Evolutionary conservation across 179 eudicot species (phyloP).

Genomic region (Spergularia azorica): DNA sequence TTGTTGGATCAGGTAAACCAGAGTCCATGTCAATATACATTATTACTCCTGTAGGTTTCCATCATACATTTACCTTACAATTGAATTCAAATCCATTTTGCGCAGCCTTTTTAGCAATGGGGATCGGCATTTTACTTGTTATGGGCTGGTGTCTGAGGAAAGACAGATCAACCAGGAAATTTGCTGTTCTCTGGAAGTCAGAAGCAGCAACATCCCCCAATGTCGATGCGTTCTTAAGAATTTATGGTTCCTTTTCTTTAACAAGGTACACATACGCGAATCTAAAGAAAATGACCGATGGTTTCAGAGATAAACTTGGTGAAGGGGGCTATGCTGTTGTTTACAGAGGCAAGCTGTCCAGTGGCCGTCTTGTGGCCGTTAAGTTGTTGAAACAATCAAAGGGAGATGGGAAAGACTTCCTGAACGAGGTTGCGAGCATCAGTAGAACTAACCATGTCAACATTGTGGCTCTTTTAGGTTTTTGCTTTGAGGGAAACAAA

Average conservation of each 20-base stretch:
- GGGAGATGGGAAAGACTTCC: constrained; percentile 26
- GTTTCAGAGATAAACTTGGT: constrained; percentile 24
- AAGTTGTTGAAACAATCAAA: constrained; percentile 30
- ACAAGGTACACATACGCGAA: constrained; percentile 21
- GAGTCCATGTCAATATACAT: too few relatives aligned
- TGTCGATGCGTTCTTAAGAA: constrained; percentile 18
- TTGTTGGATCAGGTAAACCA: constrained; percentile 4
- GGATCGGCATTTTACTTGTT: neutral
- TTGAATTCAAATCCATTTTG: neutral
- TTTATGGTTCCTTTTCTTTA: constrained; percentile 21
- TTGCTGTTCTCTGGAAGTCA: neutral
- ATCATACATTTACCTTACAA: neutral
- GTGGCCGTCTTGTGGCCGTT: constrained; percentile 31
- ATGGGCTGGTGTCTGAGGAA: neutral
- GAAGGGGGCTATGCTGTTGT: constrained; percentile 23
- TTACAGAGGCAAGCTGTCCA: constrained; percentile 24
- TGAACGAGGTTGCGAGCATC: constrained; percentile 26
- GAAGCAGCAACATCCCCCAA: neutral
- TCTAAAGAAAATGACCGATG: constrained; percentile 28
- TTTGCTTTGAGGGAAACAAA: constrained; percentile 29
- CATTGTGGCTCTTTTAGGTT: constrained; percentile 31
- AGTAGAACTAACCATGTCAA: constrained; percentile 26
- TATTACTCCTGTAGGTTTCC: neutral
- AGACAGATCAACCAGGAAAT: neutral
- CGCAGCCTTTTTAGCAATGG: constrained; percentile 6